phyloP scores from a whole-genome alignment of 139 green algal genomes.

The Chlamydomonas incerta region DNA sequence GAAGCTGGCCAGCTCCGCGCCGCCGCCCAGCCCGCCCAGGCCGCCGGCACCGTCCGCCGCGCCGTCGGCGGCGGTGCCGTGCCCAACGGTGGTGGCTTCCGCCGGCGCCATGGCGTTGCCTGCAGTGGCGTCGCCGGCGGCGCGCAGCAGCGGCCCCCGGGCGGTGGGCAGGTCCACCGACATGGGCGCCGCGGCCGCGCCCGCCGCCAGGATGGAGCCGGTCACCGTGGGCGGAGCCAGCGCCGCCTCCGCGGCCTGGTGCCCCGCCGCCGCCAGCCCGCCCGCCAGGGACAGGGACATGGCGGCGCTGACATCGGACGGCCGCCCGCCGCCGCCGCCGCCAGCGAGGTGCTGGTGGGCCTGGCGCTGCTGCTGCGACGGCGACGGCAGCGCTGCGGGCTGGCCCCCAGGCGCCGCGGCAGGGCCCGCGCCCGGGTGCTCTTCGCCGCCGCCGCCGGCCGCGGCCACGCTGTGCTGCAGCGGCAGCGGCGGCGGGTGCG shows the following conservation, averaged over 20 bases:
- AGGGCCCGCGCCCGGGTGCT: too few species aligned
- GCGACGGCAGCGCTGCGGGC: not conserved
- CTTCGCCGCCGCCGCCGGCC: too few species aligned
- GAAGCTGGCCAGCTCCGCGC: not conserved
- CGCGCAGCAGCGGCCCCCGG: not conserved
- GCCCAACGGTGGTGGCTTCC: too few species aligned
- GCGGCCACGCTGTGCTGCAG: not conserved
- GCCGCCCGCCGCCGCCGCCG: not conserved
- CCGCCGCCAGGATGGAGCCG: not conserved
- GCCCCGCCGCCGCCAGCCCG: not conserved
- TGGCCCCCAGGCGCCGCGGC: not conserved
- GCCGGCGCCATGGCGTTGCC: too few species aligned
- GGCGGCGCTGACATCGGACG: conserved; percentile 12
- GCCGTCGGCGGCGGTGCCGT: too few species aligned
- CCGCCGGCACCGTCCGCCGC: too few species aligned
- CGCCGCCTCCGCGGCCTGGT: not conserved
- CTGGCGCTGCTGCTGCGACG: not conserved
- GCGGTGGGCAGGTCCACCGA: not conserved
- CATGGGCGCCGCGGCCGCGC: not conserved
- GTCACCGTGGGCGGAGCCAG: not conserved
- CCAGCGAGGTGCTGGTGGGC: not conserved
- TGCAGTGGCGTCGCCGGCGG: not conserved
- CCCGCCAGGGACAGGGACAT: conserved; percentile 22
- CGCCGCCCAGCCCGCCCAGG: too few species aligned
- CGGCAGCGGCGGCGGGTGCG: too few species aligned